Conservation (phyloP, 2,329 filamentous ascomycete species). For the Penicillium sp. region DNA sequence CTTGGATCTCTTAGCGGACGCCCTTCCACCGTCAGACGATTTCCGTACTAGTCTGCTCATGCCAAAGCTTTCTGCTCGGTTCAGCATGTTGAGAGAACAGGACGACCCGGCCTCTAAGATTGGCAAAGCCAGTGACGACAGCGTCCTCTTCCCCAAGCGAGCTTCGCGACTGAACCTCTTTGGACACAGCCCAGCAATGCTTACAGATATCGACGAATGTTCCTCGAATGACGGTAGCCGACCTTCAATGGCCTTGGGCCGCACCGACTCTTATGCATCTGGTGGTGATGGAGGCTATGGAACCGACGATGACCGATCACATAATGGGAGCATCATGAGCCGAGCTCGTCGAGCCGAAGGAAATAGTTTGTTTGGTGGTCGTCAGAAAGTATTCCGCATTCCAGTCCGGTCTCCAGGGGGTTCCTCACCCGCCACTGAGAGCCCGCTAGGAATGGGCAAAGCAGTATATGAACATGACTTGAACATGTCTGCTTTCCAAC, state of each 20-base stretch:
- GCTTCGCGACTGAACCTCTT: slow-evolving; percentile 77
- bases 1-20: slow-evolving; percentile 72
- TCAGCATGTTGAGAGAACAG: slow-evolving; percentile 95
- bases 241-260: slow-evolving; percentile 60
- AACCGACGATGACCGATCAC: slow-evolving; percentile 65
- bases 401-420: slow-evolving; percentile 51
- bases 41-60: slow-evolving; percentile 95
- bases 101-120: slow-evolving; percentile 87
- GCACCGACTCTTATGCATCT: slow-evolving; percentile 65
- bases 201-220: slow-evolving; percentile 88
- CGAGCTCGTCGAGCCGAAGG: slow-evolving; percentile 81
- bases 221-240: slow-evolving; percentile 69
- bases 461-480: slow-evolving; percentile 87
- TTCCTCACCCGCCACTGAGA: slow-evolving; percentile 30
- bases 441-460: slow-evolving; percentile 55
- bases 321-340: slow-evolving; percentile 74
- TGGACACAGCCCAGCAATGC: slow-evolving; percentile 58
- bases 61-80: slow-evolving; percentile 90
- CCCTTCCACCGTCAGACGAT: slow-evolving; percentile 79
- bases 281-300: slow-evolving; percentile 58
- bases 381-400: slow-evolving; percentile 94
- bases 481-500: slow-evolving; percentile 78
- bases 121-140: slow-evolving; percentile 94
- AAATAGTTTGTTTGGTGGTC: slow-evolving; percentile 89
- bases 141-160: slow-evolving; percentile 79